phyloP scores from a whole-genome alignment of 768 basidiomycete species.

The Calocera viscosa region DNA sequence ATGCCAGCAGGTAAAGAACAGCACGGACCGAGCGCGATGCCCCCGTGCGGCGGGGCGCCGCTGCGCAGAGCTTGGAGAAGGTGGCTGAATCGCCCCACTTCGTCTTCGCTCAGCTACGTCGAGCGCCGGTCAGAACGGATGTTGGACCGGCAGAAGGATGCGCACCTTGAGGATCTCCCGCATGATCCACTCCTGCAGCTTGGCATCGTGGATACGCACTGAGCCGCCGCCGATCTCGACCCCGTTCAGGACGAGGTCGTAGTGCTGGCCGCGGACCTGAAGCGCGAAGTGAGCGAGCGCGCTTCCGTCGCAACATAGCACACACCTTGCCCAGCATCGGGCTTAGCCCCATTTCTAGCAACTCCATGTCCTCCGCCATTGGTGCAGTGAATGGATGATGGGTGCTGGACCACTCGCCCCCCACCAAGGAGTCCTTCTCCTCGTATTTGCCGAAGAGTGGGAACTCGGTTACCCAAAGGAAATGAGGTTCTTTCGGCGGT shows the following conservation, averaged over 20 bases:
- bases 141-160: conserved; percentile 6
- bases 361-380: conserved; percentile 75
- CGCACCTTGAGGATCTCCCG: conserved; percentile 55
- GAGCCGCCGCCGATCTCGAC: conserved; percentile 90
- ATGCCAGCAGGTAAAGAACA: neutral
- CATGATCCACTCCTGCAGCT: conserved; percentile 78
- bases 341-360: conserved; percentile 57
- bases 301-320: conserved; percentile 18
- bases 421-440: conserved; percentile 76
- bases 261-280: conserved; percentile 88
- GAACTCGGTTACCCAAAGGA: conserved; percentile 93
- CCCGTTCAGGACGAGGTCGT: conserved; percentile 89
- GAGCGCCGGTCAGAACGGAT: neutral
- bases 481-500: conserved; percentile 53
- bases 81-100: conserved; percentile 67
- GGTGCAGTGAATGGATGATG: conserved; percentile 97
- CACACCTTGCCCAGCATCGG: conserved; percentile 33
- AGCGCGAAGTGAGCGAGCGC: neutral
- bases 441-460: conserved; percentile 80
- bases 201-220: conserved; percentile 80
- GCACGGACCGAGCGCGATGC: conserved; percentile 74
- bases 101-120: conserved; percentile 53
- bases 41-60: conserved; percentile 92
- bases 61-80: conserved; percentile 74
- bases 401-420: conserved; percentile 80